Percentiles rank a stretch among this genome's conserved stretches.
Conservation (phyloP, 2,329 filamentous ascomycete species). For the Metarhizium robertsii region DNA sequence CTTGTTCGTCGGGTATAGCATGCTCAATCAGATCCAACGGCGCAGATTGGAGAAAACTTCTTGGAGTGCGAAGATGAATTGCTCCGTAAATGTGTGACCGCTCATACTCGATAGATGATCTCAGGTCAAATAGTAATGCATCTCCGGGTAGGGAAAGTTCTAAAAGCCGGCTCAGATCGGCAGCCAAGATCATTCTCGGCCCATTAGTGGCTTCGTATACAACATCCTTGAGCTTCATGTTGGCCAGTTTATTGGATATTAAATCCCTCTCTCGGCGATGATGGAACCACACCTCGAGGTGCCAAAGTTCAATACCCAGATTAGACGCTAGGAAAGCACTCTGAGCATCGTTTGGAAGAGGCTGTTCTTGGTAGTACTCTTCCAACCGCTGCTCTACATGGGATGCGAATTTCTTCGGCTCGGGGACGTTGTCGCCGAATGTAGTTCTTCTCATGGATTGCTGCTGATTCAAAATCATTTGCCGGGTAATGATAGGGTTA, state of each 20-base stretch:
- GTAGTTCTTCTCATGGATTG: slow-evolving; percentile 29
- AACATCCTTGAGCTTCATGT: slow-evolving; percentile 30
- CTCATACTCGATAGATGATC: slow-evolving; percentile 36
- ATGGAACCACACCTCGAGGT: slow-evolving; percentile 47
- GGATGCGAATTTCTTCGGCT: slow-evolving; percentile 35
- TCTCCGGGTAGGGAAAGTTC: slow-evolving; percentile 38
- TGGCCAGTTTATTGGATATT: slow-evolving; percentile 34
- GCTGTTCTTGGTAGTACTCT: slow-evolving; percentile 40
- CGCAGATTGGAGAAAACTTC: slow-evolving; percentile 37
- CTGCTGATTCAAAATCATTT: slow-evolving; percentile 36
- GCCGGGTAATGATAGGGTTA: slow-evolving; percentile 24
- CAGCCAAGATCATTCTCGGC: slow-evolving; percentile 40
- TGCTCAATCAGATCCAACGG: slow-evolving; percentile 42
- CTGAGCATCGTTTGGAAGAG: slow-evolving; percentile 38
- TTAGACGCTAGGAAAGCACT: slow-evolving; percentile 46
- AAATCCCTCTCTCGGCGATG: slow-evolving; percentile 41
- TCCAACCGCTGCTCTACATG: slow-evolving; percentile 43
- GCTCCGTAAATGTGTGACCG: slow-evolving; percentile 42
- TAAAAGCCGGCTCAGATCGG: slow-evolving; percentile 39
- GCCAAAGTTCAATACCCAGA: slow-evolving; percentile 38
- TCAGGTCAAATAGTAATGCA: slow-evolving; percentile 40
- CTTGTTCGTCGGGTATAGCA: slow-evolving; percentile 39
- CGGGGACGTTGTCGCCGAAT: slow-evolving; percentile 28
- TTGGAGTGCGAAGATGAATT: slow-evolving; percentile 41
- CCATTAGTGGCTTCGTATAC: slow-evolving; percentile 19